Evolutionary conservation across 257 asterid species (phyloP).

Genomic region (Solanum ahanhuiri): DNA sequence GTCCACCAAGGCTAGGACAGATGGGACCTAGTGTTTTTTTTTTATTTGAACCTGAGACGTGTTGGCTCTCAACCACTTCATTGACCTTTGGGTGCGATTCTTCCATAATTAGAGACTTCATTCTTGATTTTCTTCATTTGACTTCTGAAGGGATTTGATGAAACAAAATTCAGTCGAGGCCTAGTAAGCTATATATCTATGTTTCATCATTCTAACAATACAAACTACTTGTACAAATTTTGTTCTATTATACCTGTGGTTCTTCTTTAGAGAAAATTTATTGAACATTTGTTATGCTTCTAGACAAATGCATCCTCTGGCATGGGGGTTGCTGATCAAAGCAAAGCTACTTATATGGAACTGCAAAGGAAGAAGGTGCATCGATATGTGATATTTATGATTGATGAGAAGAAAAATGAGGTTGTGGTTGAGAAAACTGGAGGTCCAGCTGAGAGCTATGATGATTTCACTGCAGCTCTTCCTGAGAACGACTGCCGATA

Average conservation of each 20-base stretch:
- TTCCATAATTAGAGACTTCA: neutral
- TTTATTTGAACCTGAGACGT: neutral
- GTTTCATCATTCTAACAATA: neutral
- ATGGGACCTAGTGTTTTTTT: neutral
- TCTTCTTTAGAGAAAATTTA: neutral
- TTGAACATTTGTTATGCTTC: neutral
- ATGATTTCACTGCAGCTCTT: conserved; percentile 47
- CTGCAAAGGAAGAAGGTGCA: conserved; percentile 50
- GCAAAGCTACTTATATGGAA: conserved; percentile 49
- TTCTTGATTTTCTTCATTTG: neutral
- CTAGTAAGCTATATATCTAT: neutral
- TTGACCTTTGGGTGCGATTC: neutral
- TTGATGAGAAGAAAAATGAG: conserved; percentile 58
- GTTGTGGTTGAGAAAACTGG: conserved; percentile 62
- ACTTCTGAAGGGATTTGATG: neutral
- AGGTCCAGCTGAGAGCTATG: conserved; percentile 38
- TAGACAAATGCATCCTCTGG: conserved; percentile 55
- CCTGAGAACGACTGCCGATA: conserved; percentile 61
- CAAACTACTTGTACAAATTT: neutral
- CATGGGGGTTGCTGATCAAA: conserved; percentile 49
- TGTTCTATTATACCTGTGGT: neutral
- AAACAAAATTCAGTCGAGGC: neutral
- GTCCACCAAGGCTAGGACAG: neutral
- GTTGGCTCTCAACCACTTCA: neutral
- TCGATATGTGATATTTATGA: conserved; percentile 56